These are phyloP conservation scores for Curvularia lunata DNA, from an alignment of 2,329 filamentous ascomycete species.

Conservation along the genomic window DNA sequence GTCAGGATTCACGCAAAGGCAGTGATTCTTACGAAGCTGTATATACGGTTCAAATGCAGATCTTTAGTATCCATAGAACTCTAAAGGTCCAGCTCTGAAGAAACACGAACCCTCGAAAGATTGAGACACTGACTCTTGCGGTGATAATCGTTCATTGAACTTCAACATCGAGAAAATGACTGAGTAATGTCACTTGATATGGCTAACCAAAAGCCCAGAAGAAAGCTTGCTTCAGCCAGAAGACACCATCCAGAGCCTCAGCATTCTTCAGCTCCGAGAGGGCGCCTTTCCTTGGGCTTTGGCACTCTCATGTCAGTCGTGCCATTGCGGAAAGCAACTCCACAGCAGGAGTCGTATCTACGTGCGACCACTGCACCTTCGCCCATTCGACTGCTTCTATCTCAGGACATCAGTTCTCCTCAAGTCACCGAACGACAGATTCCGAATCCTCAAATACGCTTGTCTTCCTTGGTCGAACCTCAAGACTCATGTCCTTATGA, in stretches of 20 bases:
- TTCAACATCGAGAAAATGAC: background rate
- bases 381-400: background rate
- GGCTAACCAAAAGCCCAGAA: background rate
- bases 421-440: background rate
- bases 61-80: background rate
- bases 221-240: background rate
- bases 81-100: background rate
- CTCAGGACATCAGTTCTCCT: background rate
- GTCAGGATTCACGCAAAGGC: constrained; percentile 10
- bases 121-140: background rate
- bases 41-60: background rate
- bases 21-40: background rate
- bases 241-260: constrained; percentile 8
- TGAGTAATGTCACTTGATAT: constrained; percentile 1
- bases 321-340: constrained; percentile 10
- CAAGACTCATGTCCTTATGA: constrained; percentile 28
- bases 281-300: constrained; percentile 26
- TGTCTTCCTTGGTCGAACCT: constrained; percentile 13
- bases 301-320: constrained; percentile 13
- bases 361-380: background rate
- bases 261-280: constrained; percentile 21
- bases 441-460: constrained; percentile 7
- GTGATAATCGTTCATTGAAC: background rate
- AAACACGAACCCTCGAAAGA: background rate
- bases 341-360: background rate